A percentile compares a stretch with the other conserved stretches of the same genome.
These are phyloP conservation scores for Ceratocystis diversiconidia DNA, from an alignment of 2,329 filamentous ascomycete genomes.

Conservation along the genomic window DNA sequence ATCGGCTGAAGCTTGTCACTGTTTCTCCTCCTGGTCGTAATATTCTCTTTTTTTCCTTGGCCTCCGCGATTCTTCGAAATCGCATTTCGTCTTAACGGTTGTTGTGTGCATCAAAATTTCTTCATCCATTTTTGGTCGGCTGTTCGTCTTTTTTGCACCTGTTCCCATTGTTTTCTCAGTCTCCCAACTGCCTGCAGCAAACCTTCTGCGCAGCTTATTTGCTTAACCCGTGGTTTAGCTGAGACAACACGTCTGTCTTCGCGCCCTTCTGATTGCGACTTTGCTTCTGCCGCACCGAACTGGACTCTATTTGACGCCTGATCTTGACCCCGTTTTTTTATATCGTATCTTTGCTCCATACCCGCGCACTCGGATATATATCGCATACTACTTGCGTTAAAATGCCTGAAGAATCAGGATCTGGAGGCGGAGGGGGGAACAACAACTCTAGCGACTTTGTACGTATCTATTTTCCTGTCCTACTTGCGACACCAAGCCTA, in stretches of 20 bases:
- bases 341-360: neutral
- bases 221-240: neutral
- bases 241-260: neutral
- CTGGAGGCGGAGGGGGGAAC: conserved; percentile 37
- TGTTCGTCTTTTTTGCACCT: neutral
- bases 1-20: neutral
- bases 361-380: neutral
- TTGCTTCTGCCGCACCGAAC: no score
- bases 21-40: neutral
- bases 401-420: conserved; percentile 14
- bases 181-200: neutral
- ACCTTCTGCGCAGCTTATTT: neutral
- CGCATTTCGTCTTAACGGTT: neutral
- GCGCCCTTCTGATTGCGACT: neutral
- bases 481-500: neutral
- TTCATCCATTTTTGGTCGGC: neutral
- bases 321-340: neutral
- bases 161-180: neutral
- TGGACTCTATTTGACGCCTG: no score
- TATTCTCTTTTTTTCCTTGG: neutral
- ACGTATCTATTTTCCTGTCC: conserved; percentile 31
- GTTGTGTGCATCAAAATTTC: neutral
- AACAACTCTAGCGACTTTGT: conserved; percentile 96
- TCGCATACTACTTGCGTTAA: neutral
- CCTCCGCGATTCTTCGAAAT: neutral